These are phyloP conservation scores for Lentinula raphanica DNA, from an alignment of 768 basidiomycete genomes.

Conservation along the genomic window DNA sequence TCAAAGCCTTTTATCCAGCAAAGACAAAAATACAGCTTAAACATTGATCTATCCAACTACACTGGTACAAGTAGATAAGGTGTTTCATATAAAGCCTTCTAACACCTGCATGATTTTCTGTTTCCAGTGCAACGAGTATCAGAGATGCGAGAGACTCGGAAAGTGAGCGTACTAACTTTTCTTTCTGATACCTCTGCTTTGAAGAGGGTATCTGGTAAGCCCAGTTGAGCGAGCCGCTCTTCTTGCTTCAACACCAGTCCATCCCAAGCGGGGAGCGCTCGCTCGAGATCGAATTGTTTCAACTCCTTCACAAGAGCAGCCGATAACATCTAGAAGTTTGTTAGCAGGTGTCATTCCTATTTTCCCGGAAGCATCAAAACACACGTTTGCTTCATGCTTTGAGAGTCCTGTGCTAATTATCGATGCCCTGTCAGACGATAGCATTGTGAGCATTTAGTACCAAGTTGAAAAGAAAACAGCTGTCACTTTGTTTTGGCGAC, in stretches of 20 bases:
- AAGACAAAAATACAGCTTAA: no score
- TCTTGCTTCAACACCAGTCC: slow-evolving; percentile 70
- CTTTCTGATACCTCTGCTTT: slow-evolving; percentile 42
- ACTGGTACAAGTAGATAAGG: no score
- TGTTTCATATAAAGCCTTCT: slow-evolving; percentile 41
- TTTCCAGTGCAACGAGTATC: slow-evolving; percentile 33
- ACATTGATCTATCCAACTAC: no score
- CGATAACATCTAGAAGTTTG: slow-evolving; percentile 50
- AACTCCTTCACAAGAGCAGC: slow-evolving; percentile 62
- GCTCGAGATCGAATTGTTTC: slow-evolving; percentile 61
- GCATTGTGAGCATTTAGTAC: slow-evolving; percentile 2
- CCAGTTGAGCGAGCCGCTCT: slow-evolving; percentile 47
- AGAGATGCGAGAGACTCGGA: not conserved
- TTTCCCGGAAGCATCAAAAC: no score
- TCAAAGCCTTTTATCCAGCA: no score
- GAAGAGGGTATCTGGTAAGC: slow-evolving; percentile 69
- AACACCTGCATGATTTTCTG: slow-evolving; percentile 66
- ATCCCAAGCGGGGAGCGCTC: slow-evolving; percentile 73
- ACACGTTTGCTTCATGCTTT: slow-evolving; percentile 64
- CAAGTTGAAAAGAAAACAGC: slow-evolving; percentile 14
- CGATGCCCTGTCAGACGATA: slow-evolving; percentile 43
- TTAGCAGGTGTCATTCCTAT: no score
- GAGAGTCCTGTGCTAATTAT: slow-evolving; percentile 63
- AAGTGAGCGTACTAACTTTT: slow-evolving; percentile 42
- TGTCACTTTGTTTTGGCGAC: slow-evolving; percentile 58